A percentile compares a stretch with the other conserved stretches of the same genome.
Conservation (phyloP, 768 basidiomycete species). For the Lyophyllum decastes region DNA sequence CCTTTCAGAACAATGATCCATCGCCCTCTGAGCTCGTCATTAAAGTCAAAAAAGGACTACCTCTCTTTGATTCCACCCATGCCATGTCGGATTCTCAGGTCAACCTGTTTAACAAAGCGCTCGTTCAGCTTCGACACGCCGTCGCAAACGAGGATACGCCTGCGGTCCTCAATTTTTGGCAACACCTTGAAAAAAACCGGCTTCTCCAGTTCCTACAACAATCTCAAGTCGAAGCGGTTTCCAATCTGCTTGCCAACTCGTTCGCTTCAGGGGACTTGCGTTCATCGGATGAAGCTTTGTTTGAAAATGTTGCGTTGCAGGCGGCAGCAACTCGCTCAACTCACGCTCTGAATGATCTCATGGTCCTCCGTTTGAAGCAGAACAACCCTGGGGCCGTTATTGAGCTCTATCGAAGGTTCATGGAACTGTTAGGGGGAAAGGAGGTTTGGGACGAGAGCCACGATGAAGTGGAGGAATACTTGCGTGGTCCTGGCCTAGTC, state of each 20-base stretch:
- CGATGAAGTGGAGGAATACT: constrained; percentile 1
- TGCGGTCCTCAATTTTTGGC: constrained; percentile 39
- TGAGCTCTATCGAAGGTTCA: constrained; percentile 43
- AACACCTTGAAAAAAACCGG: constrained; percentile 39
- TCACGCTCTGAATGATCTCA: constrained; percentile 49
- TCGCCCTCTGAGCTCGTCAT: constrained; percentile 9
- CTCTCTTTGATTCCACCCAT: constrained; percentile 9
- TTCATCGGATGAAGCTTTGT: constrained; percentile 25
- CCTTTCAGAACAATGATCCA: constrained; percentile 6
- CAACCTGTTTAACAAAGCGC: constrained; percentile 28
- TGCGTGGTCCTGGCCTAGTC: constrained; percentile 11
- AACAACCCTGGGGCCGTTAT: constrained; percentile 44
- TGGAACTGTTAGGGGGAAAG: constrained; percentile 22
- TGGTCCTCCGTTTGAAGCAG: constrained; percentile 45
- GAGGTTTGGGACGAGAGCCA: constrained; percentile 22
- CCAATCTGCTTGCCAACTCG: constrained; percentile 32
- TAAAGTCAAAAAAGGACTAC: constrained; percentile 14
- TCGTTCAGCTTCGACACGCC: constrained; percentile 40
- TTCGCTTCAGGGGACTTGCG: constrained; percentile 26
- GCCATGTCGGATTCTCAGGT: constrained; percentile 17
- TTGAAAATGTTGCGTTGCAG: constrained; percentile 51
- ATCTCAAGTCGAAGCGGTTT: constrained; percentile 39
- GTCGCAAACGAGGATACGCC: constrained; percentile 34
- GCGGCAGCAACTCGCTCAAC: constrained; percentile 45
- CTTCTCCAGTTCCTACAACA: constrained; percentile 47